These are phyloP conservation scores for Pythium angustatum DNA, from an alignment of 352 stramenopile species.

Conservation along the genomic window DNA sequence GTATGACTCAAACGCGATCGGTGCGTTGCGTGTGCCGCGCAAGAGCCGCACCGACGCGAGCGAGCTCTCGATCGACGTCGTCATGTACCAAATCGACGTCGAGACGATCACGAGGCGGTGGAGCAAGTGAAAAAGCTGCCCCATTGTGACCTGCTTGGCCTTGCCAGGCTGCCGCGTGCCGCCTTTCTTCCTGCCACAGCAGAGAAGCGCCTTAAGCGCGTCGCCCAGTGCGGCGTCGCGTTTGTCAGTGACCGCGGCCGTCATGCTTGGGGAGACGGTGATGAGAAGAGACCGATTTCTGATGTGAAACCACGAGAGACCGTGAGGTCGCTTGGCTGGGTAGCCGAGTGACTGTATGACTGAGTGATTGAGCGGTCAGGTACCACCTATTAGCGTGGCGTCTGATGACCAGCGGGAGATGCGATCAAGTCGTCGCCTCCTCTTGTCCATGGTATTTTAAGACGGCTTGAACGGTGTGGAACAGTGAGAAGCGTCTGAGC, in stretches of 20 bases:
- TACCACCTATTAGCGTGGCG: too few species aligned
- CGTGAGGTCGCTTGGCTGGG: not conserved
- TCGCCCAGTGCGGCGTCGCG: not conserved
- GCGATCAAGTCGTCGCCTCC: too few species aligned
- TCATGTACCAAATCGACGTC: conserved; percentile 2
- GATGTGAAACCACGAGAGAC: too few species aligned
- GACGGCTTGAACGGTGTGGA: too few species aligned
- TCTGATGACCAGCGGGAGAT: too few species aligned
- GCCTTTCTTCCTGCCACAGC: not conserved
- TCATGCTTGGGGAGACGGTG: not conserved
- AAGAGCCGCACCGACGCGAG: not conserved
- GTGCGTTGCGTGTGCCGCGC: not conserved
- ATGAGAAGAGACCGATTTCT: not conserved
- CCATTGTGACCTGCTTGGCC: not conserved
- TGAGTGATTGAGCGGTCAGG: too few species aligned
- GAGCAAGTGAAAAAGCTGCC: conserved; percentile 1
- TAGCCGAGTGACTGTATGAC: too few species aligned
- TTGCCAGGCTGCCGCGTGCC: not conserved
- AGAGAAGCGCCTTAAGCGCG: conserved; percentile 1
- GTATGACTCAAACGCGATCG: not conserved
- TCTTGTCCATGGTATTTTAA: too few species aligned
- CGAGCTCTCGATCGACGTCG: not conserved
- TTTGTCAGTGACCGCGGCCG: conserved; percentile 1
- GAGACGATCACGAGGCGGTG: conserved; percentile 3
- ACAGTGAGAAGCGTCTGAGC: too few species aligned